Evolutionary conservation across 1,139 yeast genomes (phyloP), one percentile per base, ranked within the genome.

Genomic region (Sugiyamaella neomexicana): DNA sequence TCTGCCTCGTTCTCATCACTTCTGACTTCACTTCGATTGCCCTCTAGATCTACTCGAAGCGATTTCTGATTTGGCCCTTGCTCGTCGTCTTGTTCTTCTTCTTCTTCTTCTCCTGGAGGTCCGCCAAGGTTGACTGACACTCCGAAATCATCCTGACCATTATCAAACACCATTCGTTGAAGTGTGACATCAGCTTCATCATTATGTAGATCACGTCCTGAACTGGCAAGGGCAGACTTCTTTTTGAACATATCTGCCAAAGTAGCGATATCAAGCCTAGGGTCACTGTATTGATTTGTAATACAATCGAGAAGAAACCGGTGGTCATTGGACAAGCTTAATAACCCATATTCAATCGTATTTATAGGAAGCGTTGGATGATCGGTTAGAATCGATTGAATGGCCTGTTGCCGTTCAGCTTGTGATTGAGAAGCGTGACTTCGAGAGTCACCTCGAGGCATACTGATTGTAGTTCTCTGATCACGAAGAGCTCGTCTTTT

Each of bases 181-280:
- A 38, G 47, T 2, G 43, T 49, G n/a, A 37, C 36, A 52, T 39
- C 16, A 44, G 32, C 23, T 2, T 16, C 52, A 13, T 47, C 52
- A n/a, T 39, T 20, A 13, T n/a, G n/a, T n/a, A n/a, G n/a, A n/a
- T 12, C 46, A 17, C 45, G 45, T n/a, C 25, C 31, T 32, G 42
- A 45, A 12, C 20, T 31, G n/a, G 34, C 34, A 5, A 25, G 32
- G 6, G 17, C 51, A 7, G 63, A 60, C 44, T 63, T 65, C 1
- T 68, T 62, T 50, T 66, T 60, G 61, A 65, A 60, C 46, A 60
- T 61, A 5, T 59, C 63, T 37, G 56, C 53, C 13, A 66, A 61
- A 27, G 44, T 55, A 13, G 56, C 61, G 1, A 65, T 62, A 50
- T 63, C 65, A n/a, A 65, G 55, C 9, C 65, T 51, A n/a, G 55